phyloP scores from a whole-genome alignment of 2,329 filamentous ascomycete species.

The Beauveria pseudobassiana region DNA sequence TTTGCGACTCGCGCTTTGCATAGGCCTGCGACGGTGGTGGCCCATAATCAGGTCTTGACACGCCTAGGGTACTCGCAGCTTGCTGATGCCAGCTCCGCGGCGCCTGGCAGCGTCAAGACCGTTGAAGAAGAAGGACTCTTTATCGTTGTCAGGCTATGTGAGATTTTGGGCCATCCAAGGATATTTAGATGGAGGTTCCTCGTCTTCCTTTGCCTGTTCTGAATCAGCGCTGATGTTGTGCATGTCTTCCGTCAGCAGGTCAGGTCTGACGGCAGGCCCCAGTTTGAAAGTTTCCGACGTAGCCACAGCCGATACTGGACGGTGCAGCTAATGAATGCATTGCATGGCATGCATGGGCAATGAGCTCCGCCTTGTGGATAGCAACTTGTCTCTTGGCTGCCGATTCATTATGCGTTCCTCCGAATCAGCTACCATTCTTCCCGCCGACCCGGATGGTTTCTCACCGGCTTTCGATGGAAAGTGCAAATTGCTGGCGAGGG shows the following conservation, averaged over 20 bases:
- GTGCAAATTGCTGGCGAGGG: not conserved
- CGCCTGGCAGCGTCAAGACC: not conserved
- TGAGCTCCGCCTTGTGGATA: slow-evolving; percentile 1
- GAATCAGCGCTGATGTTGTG: not conserved
- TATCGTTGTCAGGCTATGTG: not conserved
- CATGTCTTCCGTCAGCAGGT: slow-evolving; percentile 3
- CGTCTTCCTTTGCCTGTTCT: not conserved
- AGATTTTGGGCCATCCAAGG: not conserved
- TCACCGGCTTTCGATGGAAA: not conserved
- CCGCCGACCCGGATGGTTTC: not conserved
- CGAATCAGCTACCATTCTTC: not conserved
- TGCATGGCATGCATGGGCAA: not conserved
- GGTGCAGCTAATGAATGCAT: not conserved
- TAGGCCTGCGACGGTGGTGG: not conserved
- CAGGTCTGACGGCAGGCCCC: not conserved
- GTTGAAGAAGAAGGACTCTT: not conserved
- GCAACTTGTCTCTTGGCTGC: not conserved
- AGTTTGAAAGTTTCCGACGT: not conserved
- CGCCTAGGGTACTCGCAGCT: not conserved
- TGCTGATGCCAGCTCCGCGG: not conserved
- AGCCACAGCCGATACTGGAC: not conserved
- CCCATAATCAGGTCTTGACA: not conserved
- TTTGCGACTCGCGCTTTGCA: not conserved
- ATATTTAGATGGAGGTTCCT: not conserved
- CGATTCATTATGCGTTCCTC: not conserved